A percentile compares a stretch with the other conserved stretches of the same genome.
Evolutionary conservation across 2,329 filamentous ascomycete species (phyloP).

Genomic region (Colletotrichum liaoningense): DNA sequence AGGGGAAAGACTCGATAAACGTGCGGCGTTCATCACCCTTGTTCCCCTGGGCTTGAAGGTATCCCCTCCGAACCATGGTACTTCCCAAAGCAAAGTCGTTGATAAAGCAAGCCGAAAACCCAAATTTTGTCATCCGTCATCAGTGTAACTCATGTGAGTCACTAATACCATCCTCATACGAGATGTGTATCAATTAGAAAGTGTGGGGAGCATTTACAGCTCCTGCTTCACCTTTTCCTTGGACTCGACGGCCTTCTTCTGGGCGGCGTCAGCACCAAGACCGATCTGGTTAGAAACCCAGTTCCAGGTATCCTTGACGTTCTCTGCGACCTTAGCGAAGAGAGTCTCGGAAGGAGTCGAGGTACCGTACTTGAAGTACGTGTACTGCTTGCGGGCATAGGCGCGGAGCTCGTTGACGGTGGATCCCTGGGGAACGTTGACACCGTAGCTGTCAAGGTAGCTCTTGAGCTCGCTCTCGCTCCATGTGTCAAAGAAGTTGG

Average conservation of each 20-base stretch:
- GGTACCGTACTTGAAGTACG: conserved; percentile 83
- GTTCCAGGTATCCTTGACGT: conserved; percentile 58
- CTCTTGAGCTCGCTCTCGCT: conserved; percentile 79
- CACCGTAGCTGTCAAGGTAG: conserved; percentile 83
- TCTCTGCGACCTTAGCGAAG: conserved; percentile 70
- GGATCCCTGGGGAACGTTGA: conserved; percentile 75
- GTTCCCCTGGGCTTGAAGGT: neutral
- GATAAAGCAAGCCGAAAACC: conserved; percentile 30
- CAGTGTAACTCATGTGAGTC: conserved; percentile 7
- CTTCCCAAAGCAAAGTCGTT: conserved; percentile 12
- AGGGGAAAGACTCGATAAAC: neutral
- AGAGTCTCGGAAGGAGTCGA: conserved; percentile 73
- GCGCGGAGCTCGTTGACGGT: conserved; percentile 77
- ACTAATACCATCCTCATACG: neutral
- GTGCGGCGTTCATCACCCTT: conserved; percentile 1
- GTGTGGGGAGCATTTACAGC: conserved; percentile 51
- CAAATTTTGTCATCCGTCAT: conserved; percentile 36
- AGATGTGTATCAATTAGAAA: neutral
- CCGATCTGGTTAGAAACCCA: conserved; percentile 64
- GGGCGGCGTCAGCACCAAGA: conserved; percentile 58
- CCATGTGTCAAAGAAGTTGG: conserved; percentile 78
- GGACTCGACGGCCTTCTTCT: conserved; percentile 56
- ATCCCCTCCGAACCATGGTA: conserved; percentile 23
- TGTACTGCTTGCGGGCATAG: conserved; percentile 77
- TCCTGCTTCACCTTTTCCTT: conserved; percentile 58